Percentiles rank a stretch among this genome's conserved stretches.
phyloP scores from a whole-genome alignment of 2,329 filamentous ascomycete species.

The Colletotrichum tabaci region DNA sequence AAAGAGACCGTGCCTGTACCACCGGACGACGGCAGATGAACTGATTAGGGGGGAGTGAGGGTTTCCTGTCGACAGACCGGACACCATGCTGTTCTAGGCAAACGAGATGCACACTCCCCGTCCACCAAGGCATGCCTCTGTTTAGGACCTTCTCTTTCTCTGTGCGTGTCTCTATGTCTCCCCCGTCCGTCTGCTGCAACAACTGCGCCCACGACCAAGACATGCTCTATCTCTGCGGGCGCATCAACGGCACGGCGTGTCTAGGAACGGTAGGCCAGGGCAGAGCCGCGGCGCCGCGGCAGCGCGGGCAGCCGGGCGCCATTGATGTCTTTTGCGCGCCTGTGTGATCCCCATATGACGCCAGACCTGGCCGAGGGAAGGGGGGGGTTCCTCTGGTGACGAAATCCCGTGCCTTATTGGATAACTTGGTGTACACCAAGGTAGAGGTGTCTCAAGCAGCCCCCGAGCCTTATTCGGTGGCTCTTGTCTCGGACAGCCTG shows the following conservation, averaged over 20 bases:
- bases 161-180: too few relatives aligned
- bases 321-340: conserved; percentile 13
- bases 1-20: conserved; percentile 1
- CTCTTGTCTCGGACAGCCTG: background rate
- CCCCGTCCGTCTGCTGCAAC: background rate
- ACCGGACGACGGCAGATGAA: background rate
- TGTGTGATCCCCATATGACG: conserved; percentile 24
- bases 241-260: background rate
- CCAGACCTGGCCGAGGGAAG: conserved; percentile 33
- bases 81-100: conserved; percentile 13
- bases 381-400: conserved; percentile 25
- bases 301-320: background rate
- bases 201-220: background rate
- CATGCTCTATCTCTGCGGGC: background rate
- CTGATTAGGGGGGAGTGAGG: background rate
- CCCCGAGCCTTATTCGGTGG: conserved; percentile 31
- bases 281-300: background rate
- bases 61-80: background rate
- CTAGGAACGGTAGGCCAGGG: background rate
- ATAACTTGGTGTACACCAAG: background rate
- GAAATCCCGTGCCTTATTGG: conserved; percentile 26
- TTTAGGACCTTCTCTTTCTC: background rate
- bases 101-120: conserved; percentile 30
- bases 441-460: background rate
- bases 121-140: background rate